Evolutionary conservation across 2,329 filamentous ascomycete species (phyloP), one percentile per base, ranked within the genome.

Genomic region (Xylaria sp.): DNA sequence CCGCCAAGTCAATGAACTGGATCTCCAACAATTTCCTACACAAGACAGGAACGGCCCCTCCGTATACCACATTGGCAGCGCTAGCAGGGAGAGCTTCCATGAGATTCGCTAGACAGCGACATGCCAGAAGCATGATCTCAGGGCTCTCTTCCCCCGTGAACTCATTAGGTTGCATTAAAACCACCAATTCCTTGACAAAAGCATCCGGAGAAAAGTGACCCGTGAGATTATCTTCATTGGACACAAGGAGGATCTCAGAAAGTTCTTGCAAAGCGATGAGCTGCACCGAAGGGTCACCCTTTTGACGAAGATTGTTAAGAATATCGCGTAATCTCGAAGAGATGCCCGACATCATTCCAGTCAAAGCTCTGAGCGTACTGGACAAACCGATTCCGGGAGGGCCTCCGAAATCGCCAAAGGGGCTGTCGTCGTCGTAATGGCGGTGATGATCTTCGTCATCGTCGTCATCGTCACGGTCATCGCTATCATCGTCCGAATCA

Each of bases 1-100:
- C 95, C 38, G 96, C 96, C 57, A 99, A 83, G 76, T 99, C 95
- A 75, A 99, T 99, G 76, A 94, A 99, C 65, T 94, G 90, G 47
- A 98, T 98, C 77, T 98, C 94, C 64, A 98, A 83, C 31, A 99
- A 83, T 78, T 98, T 99, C 74, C 94, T 92, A 78, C 95, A 98
- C 25, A 99, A 82, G 12, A 99, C 89, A 2, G 95, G 94, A 4
- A 99, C 95, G 35, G 95, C 95, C 52, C 93, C 92, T n/a, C 94
- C 94, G 74, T 98, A 98, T 3, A 98, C 95, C 14, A 99, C 93
- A 74, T 96, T 97, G 12, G 93, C 92, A 51, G 95, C 95, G 60
- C 94, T 94, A 35, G 92, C 89, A 19, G 95, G 94, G 31, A 99
- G 81, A 25, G 94, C 96, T 76, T 99, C 95, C 95, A 99, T 99